Conservation (phyloP, 1,284 basidiomycete species). For the Marasmius sp. region DNA sequence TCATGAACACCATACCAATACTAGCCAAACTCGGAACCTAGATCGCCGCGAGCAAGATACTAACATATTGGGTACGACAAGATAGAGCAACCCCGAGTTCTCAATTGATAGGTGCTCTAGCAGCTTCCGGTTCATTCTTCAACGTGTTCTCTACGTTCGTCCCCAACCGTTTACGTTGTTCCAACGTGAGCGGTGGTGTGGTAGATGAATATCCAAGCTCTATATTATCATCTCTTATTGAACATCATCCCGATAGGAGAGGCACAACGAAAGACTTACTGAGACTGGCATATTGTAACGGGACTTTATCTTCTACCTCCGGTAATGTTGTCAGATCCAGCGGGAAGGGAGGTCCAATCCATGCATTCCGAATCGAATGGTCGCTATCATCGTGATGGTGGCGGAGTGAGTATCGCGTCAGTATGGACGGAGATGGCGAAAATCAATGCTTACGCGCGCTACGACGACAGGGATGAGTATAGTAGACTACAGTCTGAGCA, state of each 20-base stretch:
- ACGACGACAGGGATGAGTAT: neutral
- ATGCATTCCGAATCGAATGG: slow-evolving; percentile 64
- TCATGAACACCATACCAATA: too few relatives aligned
- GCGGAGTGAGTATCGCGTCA: neutral
- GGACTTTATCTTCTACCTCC: slow-evolving; percentile 48
- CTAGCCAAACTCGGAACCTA: too few relatives aligned
- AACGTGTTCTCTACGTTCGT: slow-evolving; percentile 46
- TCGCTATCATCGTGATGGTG: slow-evolving; percentile 39
- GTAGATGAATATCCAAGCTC: slow-evolving; percentile 56
- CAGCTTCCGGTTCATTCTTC: slow-evolving; percentile 52
- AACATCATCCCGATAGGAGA: neutral
- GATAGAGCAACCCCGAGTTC: neutral
- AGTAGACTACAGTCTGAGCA: neutral
- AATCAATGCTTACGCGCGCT: slow-evolving; percentile 33
- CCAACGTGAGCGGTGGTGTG: slow-evolving; percentile 38
- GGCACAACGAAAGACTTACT: slow-evolving; percentile 38
- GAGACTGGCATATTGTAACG: slow-evolving; percentile 68
- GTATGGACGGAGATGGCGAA: neutral
- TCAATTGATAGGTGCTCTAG: slow-evolving; percentile 41
- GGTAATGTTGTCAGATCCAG: slow-evolving; percentile 61
- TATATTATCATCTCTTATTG: slow-evolving; percentile 17
- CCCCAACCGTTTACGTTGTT: slow-evolving; percentile 49
- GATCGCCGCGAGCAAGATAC: neutral
- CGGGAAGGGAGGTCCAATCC: slow-evolving; percentile 70
- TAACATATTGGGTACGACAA: neutral